phyloP scores from a whole-genome alignment of 345 rosid species.

The Eucalyptus albens region DNA sequence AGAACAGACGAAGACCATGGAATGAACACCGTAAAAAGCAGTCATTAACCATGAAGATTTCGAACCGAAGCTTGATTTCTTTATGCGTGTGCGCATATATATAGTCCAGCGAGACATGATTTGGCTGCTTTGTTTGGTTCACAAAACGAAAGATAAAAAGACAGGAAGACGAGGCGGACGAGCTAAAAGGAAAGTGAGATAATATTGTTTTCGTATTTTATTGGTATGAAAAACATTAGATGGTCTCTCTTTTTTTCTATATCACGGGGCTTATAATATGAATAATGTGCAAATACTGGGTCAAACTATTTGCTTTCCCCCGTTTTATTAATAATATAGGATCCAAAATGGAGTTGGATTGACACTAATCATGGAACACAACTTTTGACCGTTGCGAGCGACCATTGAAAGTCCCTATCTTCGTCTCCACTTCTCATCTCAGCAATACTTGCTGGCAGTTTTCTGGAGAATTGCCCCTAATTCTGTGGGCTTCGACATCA shows the following conservation, averaged over 20 bases:
- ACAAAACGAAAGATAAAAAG: background rate
- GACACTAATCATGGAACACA: background rate
- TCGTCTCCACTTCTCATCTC: background rate
- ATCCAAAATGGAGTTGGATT: background rate
- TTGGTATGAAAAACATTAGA: background rate
- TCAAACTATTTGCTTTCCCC: background rate
- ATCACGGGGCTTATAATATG: background rate
- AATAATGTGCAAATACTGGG: background rate
- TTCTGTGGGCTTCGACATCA: constrained; percentile 25
- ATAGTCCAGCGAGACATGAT: background rate
- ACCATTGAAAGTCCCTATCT: background rate
- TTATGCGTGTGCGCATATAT: background rate
- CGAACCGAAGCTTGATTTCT: background rate
- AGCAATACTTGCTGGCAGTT: constrained; percentile 11
- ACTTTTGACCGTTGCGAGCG: background rate
- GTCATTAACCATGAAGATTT: background rate
- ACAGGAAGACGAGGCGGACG: background rate
- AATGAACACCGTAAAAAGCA: background rate
- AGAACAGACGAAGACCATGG: background rate
- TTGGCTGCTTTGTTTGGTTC: background rate
- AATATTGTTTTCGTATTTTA: background rate
- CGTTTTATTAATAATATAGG: background rate
- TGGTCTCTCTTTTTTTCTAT: background rate
- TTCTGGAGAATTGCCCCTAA: constrained; percentile 3
- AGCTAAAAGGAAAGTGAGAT: background rate